phyloP scores from a whole-genome alignment of 495 filamentous ascomycete genomes.

The Penicillium malachiteum region DNA sequence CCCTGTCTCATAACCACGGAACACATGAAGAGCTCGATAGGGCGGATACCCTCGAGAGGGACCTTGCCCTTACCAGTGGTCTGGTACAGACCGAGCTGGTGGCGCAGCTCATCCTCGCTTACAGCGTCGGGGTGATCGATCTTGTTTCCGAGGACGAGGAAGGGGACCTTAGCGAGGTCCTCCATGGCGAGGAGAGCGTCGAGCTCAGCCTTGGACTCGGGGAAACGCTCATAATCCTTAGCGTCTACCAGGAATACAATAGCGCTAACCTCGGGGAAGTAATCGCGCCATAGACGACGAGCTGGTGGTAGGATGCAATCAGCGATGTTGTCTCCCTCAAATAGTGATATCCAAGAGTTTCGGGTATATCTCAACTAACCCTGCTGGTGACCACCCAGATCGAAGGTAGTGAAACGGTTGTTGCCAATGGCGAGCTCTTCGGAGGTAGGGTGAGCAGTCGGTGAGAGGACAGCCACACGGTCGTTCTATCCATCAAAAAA shows the following conservation, averaged over 20 bases:
- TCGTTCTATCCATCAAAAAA: constrained; percentile 65
- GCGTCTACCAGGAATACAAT: constrained; percentile 98
- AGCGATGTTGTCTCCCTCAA: not conserved
- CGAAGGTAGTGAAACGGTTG: constrained; percentile 95
- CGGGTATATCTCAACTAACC: constrained; percentile 51
- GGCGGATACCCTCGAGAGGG: constrained; percentile 87
- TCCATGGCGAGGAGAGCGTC: constrained; percentile 94
- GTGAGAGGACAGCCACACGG: constrained; percentile 88
- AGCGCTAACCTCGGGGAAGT: constrained; percentile 97
- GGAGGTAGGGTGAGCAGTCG: constrained; percentile 86
- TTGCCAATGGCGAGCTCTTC: constrained; percentile 97
- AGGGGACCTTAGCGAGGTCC: constrained; percentile 88
- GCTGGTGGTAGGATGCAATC: constrained; percentile 47
- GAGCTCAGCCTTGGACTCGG: constrained; percentile 93
- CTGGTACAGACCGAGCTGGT: constrained; percentile 88
- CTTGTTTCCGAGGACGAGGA: constrained; percentile 95
- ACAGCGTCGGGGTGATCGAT: constrained; percentile 97
- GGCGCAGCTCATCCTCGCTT: constrained; percentile 88
- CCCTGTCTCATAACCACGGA: constrained; percentile 97
- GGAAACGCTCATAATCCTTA: constrained; percentile 90
- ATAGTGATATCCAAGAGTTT: not conserved
- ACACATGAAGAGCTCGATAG: constrained; percentile 99
- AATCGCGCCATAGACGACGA: constrained; percentile 95
- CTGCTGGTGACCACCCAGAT: constrained; percentile 96
- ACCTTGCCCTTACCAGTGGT: constrained; percentile 98